A percentile compares a stretch with the other conserved stretches of the same genome.
Evolutionary conservation across 805 yeast species (phyloP).

Genomic region (Kuraishia floccosa): DNA sequence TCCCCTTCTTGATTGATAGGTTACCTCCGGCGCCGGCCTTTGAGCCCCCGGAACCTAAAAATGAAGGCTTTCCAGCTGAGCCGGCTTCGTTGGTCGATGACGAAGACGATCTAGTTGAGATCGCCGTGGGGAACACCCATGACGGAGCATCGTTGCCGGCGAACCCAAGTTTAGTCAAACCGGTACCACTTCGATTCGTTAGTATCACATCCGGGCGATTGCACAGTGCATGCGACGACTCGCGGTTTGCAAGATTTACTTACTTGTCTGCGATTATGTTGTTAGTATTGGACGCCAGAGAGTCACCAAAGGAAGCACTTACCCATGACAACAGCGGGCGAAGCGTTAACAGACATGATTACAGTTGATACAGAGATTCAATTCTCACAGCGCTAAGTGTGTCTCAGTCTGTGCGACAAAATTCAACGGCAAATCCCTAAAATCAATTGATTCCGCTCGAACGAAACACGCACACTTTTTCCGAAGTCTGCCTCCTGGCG

Average conservation of each 20-base stretch:
- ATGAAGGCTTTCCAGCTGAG: slow-evolving; percentile 35
- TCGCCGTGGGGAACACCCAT: slow-evolving; percentile 94
- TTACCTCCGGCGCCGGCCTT: slow-evolving; percentile 22
- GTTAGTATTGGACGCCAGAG: neutral
- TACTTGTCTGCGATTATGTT: slow-evolving; percentile 16
- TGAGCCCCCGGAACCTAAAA: slow-evolving; percentile 14
- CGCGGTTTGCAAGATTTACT: slow-evolving; percentile 5
- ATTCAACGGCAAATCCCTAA: too few species aligned
- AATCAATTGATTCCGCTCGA: too few species aligned
- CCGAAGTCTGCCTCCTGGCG: too few species aligned
- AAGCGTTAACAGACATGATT: too few species aligned
- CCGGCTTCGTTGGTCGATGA: slow-evolving; percentile 24
- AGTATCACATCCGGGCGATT: too few species aligned
- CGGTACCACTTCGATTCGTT: slow-evolving; percentile 70
- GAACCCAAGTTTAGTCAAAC: slow-evolving; percentile 92
- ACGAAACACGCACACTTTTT: too few species aligned
- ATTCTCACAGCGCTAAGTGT: too few species aligned
- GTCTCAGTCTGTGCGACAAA: too few species aligned
- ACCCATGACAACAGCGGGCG: slow-evolving; percentile 98
- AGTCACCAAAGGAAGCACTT: too few species aligned
- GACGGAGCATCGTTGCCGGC: slow-evolving; percentile 99
- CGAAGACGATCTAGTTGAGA: slow-evolving; percentile 57
- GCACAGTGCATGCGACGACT: too few species aligned
- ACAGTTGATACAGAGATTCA: too few species aligned
- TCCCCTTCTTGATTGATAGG: slow-evolving; percentile 67